Conservation (phyloP, 805 yeast genomes). For the Lipomyces lipofer region DNA sequence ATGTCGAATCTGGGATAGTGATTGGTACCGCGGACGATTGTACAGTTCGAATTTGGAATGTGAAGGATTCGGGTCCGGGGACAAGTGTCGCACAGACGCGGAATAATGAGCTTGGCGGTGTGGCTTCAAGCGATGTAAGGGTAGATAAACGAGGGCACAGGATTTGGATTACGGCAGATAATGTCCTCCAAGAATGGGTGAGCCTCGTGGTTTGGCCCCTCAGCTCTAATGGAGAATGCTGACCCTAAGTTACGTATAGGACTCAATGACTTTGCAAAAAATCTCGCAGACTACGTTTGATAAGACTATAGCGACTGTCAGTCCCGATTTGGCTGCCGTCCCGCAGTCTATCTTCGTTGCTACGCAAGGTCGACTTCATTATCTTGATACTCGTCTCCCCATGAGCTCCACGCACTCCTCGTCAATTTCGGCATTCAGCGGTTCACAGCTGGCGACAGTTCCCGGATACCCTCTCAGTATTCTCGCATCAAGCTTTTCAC, state of each 20-base stretch:
- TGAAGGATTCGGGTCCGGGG: not conserved
- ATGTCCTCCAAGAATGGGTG: conserved; percentile 27
- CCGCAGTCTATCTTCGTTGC: conserved; percentile 5
- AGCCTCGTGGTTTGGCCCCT: not conserved
- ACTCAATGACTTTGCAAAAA: conserved; percentile 11
- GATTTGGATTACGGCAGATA: conserved; percentile 24
- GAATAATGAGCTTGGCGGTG: conserved; percentile 3
- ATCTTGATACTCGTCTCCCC: conserved; percentile 6
- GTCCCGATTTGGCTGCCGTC: not conserved
- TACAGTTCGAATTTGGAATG: conserved; percentile 18
- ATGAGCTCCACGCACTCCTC: conserved; percentile 4
- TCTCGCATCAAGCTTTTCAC: conserved; percentile 13
- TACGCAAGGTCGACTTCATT: not conserved
- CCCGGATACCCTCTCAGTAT: conserved; percentile 26
- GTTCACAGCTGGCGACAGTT: conserved; percentile 1
- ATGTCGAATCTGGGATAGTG: conserved; percentile 8
- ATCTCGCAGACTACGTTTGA: conserved; percentile 6
- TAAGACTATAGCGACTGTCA: conserved; percentile 10
- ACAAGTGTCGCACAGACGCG: conserved; percentile 7
- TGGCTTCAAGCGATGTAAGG: conserved; percentile 6
- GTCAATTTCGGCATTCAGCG: not conserved
- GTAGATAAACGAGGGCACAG: conserved; percentile 2
- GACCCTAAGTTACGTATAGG: conserved; percentile 1
- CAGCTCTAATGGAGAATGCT: not conserved
- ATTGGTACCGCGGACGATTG: conserved; percentile 24